Evolutionary conservation across 1,284 basidiomycete genomes (phyloP).

Genomic region (Kalmanozyma brasiliensis): DNA sequence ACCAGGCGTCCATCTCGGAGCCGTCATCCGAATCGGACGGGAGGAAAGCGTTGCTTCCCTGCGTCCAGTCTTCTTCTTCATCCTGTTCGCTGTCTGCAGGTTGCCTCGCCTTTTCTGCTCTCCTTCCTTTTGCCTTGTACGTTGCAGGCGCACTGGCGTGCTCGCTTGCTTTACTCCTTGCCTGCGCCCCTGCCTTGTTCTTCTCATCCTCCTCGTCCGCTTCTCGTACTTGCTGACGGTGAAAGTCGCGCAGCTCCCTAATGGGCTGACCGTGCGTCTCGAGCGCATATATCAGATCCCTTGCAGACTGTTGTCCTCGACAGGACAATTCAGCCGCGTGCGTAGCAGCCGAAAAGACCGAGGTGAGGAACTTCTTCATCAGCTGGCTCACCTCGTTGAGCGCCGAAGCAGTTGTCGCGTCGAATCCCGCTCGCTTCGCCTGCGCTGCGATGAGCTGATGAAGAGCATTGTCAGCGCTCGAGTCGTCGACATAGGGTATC

Average conservation of each 20-base stretch:
- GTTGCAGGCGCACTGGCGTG: constrained; percentile 10
- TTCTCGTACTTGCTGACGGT: constrained; percentile 19
- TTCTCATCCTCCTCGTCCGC: constrained; percentile 4
- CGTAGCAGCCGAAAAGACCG: constrained; percentile 35
- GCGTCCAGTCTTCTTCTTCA: constrained; percentile 14
- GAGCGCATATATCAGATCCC: constrained; percentile 49
- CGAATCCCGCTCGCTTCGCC: constrained; percentile 37
- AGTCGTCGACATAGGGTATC: constrained; percentile 22
- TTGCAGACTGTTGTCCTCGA: constrained; percentile 32
- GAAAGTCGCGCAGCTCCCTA: constrained; percentile 37
- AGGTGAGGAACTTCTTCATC: constrained; percentile 39
- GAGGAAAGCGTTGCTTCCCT: constrained; percentile 30
- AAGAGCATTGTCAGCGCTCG: constrained; percentile 28
- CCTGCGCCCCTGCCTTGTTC: constrained; percentile 6
- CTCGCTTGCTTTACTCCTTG: constrained; percentile 17
- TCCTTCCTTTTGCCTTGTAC: constrained; percentile 5
- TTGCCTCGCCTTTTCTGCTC: constrained; percentile 7
- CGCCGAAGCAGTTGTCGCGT: constrained; percentile 34
- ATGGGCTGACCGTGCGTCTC: constrained; percentile 47
- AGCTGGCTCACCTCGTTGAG: constrained; percentile 42
- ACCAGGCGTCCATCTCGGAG: constrained; percentile 40
- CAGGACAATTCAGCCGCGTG: constrained; percentile 39
- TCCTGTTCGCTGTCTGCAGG: background rate
- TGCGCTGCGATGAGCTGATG: constrained; percentile 37
- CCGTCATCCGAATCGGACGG: constrained; percentile 51